Evolutionary conservation across 1,284 basidiomycete species (phyloP).

Genomic region (Papiliotrema fonsecae): DNA sequence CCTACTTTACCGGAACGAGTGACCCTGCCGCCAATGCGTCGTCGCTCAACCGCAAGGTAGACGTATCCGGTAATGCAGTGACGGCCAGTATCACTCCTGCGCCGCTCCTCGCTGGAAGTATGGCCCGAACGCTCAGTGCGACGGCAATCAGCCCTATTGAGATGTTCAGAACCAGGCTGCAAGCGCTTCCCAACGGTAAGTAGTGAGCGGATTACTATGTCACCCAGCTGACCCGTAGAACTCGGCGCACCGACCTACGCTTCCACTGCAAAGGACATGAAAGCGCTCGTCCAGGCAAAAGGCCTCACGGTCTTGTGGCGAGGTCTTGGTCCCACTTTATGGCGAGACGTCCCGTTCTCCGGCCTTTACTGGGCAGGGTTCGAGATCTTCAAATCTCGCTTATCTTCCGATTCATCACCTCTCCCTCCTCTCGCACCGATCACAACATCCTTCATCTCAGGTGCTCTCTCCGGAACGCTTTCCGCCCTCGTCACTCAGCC

Average conservation of each 20-base stretch:
- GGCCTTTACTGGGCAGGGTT: constrained; percentile 48
- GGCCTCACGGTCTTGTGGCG: constrained; percentile 78
- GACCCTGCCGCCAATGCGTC: constrained; percentile 23
- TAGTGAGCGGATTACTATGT: too few relatives aligned
- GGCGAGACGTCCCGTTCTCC: constrained; percentile 96
- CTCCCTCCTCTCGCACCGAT: constrained; percentile 33
- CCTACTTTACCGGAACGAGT: constrained; percentile 25
- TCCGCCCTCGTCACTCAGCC: constrained; percentile 90
- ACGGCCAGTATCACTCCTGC: constrained; percentile 53
- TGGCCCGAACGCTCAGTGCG: constrained; percentile 75
- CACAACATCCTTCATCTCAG: constrained; percentile 41
- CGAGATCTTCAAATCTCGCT: constrained; percentile 40
- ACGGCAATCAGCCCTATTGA: constrained; percentile 84
- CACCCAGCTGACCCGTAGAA: constrained; percentile 45
- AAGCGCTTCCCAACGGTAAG: constrained; percentile 62
- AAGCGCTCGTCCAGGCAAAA: constrained; percentile 55
- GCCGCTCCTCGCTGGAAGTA: constrained; percentile 75
- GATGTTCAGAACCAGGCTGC: constrained; percentile 87
- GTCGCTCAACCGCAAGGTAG: constrained; percentile 15
- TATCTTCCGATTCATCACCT: constrained; percentile 28
- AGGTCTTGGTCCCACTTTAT: constrained; percentile 84
- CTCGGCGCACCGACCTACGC: constrained; percentile 62
- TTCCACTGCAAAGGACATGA: constrained; percentile 34
- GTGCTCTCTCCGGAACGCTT: constrained; percentile 49
- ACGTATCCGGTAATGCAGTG: constrained; percentile 13